Evolutionary conservation across 2,329 filamentous ascomycete species (phyloP), one percentile per base, ranked within the genome.

Genomic region (Neophaeococcomyces mojaviensis): DNA sequence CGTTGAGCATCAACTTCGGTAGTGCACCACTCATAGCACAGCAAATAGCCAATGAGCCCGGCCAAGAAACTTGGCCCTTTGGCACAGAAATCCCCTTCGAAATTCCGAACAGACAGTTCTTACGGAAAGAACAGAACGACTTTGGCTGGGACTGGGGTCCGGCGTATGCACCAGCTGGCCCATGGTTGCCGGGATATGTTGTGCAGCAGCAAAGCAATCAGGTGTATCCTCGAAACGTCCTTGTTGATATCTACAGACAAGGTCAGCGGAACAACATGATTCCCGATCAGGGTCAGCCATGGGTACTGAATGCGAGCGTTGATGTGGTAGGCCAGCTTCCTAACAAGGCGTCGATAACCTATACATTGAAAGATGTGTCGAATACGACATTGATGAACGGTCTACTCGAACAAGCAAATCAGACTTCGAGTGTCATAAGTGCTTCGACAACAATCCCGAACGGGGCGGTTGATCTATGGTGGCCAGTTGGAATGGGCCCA

Each of bases 81-180:
- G 42, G 18, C 44, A 8, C 32, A 67, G 69, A 46, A 12, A 60
- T 65, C 13, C 39, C 67, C 0, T 77, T 69, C 47, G 75, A 79
- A 50, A 77, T 76, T 39, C 58, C 65, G 0, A 73, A 78, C 47
- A 67, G 74, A 5, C 69, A 72, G 58, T 79, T 75, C 50, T 73
- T 81, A 30, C 69, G 78, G 24, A 81, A 82, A 56, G 72, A 81
- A 55, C 74, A 81, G 57, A 76, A 68, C 6, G 77, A 81, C 57
- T 81, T 81, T 58, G 79, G 79, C 2, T 82, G 78, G 79, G 78
- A 81, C 49, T 79, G 77, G 77, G 76, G 76, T 8, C 76, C 76
- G 8, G 75, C 73, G 0, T 79, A 82, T 56, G 68, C 71, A n/a
- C 77, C 79, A 0, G 73, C 75, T n/a, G 79, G 79, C 2, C 74